phyloP scores from a whole-genome alignment of 257 asterid species.

The Catharanthus roseus region DNA sequence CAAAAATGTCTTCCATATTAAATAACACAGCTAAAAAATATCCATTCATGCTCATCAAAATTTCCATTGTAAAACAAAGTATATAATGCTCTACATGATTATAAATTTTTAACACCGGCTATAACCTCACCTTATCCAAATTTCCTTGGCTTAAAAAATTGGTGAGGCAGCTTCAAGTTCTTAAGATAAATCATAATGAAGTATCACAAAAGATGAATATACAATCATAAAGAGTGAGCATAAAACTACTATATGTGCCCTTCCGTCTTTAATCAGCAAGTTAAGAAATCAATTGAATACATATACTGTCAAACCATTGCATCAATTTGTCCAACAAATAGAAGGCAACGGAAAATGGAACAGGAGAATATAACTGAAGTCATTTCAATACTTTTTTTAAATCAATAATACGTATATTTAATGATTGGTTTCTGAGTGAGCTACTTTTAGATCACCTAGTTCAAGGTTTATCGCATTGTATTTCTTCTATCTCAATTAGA shows the following conservation, averaged over 20 bases:
- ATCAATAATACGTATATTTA: too few relatives aligned
- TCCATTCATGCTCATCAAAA: background rate
- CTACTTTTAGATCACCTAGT: background rate
- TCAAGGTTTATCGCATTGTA: background rate
- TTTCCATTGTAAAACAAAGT: background rate
- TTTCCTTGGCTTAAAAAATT: background rate
- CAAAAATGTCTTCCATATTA: background rate
- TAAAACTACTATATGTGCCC: background rate
- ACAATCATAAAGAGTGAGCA: background rate
- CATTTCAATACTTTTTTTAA: background rate
- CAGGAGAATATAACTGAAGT: background rate
- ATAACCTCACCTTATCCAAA: background rate
- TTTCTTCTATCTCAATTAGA: background rate
- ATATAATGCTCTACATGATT: background rate
- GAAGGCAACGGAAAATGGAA: background rate
- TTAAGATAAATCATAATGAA: background rate
- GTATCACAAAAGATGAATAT: background rate
- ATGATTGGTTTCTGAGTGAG: too few relatives aligned
- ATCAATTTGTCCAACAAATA: background rate
- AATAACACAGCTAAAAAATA: conserved; percentile 1
- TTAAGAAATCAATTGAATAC: background rate
- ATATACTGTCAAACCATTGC: background rate
- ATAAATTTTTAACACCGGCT: background rate
- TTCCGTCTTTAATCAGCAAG: background rate
- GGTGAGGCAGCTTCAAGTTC: background rate